Evolutionary conservation across 108 stramenopile genomes (phyloP).

Genomic region (Cyclotella kingstonii): DNA sequence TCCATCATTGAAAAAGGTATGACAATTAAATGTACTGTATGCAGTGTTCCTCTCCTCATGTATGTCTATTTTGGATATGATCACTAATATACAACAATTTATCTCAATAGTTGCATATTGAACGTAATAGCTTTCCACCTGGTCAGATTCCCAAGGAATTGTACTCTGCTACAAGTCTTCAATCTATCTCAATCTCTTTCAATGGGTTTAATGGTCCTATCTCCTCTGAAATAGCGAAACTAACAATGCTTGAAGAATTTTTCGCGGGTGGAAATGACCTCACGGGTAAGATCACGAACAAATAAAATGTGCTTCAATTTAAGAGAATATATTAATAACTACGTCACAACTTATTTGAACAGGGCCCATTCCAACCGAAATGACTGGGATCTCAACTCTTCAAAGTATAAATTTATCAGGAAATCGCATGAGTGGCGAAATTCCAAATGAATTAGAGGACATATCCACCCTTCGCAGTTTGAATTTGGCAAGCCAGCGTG

Average conservation of each 20-base stretch:
- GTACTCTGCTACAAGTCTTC: conserved; percentile 39
- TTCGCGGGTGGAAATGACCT: conserved; percentile 40
- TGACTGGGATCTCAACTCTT: conserved; percentile 34
- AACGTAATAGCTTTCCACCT: conserved; percentile 54
- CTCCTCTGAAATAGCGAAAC: conserved; percentile 48
- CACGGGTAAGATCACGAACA: conserved; percentile 15
- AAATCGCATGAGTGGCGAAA: conserved; percentile 65
- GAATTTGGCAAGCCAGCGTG: conserved; percentile 44
- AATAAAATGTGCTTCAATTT: neutral
- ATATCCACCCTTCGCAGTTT: conserved; percentile 41
- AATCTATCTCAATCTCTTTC: conserved; percentile 49
- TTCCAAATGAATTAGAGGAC: conserved; percentile 58
- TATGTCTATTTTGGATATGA: neutral
- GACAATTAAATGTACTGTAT: conserved; percentile 2
- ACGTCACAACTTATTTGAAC: too few relatives aligned
- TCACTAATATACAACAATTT: neutral
- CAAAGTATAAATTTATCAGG: conserved; percentile 40
- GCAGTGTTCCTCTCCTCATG: neutral
- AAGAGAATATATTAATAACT: neutral
- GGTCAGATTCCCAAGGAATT: conserved; percentile 62
- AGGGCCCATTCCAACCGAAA: conserved; percentile 54
- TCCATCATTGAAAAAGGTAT: conserved; percentile 30
- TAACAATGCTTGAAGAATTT: conserved; percentile 53
- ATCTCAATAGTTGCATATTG: conserved; percentile 47
- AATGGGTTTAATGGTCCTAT: conserved; percentile 59